Evolutionary conservation across 805 yeast species (phyloP).

Genomic region (Teunomyces lycoperdinae): DNA sequence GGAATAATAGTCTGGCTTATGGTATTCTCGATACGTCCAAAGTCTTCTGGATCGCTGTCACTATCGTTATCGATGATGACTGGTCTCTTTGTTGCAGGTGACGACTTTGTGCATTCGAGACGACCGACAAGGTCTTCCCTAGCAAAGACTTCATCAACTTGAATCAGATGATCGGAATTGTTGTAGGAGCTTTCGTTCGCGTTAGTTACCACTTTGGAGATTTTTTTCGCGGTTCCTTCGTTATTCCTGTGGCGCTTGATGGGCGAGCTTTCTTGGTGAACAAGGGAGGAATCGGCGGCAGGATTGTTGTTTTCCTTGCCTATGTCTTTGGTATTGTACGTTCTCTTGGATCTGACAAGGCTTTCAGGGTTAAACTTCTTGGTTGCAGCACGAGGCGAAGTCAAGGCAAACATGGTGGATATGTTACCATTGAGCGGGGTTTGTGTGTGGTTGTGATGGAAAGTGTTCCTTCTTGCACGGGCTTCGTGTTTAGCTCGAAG

Average conservation of each 20-base stretch:
- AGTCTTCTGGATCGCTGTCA: slow-evolving; percentile 26
- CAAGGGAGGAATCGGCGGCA: slow-evolving; percentile 15
- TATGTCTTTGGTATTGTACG: slow-evolving; percentile 14
- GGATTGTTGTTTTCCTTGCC: slow-evolving; percentile 13
- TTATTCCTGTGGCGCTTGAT: slow-evolving; percentile 10
- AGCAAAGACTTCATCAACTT: slow-evolving; percentile 20
- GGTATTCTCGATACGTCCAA: slow-evolving; percentile 17
- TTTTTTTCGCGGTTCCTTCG: slow-evolving; percentile 12
- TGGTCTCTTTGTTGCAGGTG: slow-evolving; percentile 6
- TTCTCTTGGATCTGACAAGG: slow-evolving; percentile 14
- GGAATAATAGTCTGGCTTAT: slow-evolving; percentile 19
- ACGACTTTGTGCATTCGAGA: slow-evolving; percentile 11
- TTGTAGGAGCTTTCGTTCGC: slow-evolving; percentile 12
- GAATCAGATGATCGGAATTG: slow-evolving; percentile 11
- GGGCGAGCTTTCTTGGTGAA: slow-evolving; percentile 14
- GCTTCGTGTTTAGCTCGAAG: slow-evolving; percentile 35
- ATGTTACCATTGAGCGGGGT: slow-evolving; percentile 8
- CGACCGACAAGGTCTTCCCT: slow-evolving; percentile 24
- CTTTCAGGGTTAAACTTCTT: slow-evolving; percentile 8
- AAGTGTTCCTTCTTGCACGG: slow-evolving; percentile 20
- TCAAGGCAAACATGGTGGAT: slow-evolving; percentile 8
- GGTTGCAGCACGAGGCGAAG: slow-evolving; percentile 10
- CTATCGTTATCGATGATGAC: slow-evolving; percentile 21
- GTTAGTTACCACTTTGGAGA: slow-evolving; percentile 20
- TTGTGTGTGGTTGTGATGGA: slow-evolving; percentile 9